A percentile compares a stretch with the other conserved stretches of the same genome.
phyloP scores from a whole-genome alignment of 2,329 filamentous ascomycete genomes.

The Sporothrix dimorphospora region DNA sequence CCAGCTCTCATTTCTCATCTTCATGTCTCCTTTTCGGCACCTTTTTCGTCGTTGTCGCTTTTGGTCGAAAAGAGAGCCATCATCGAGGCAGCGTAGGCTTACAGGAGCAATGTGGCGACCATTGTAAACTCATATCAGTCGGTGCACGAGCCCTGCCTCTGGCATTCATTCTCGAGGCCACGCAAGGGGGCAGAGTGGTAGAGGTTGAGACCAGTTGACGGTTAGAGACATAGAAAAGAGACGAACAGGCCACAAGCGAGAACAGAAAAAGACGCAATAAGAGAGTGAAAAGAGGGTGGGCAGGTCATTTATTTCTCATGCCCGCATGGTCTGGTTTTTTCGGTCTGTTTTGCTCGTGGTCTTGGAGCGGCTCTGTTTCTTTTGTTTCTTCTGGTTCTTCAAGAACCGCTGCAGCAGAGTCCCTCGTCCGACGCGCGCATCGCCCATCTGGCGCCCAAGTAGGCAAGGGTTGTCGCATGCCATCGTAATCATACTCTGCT shows the following conservation, averaged over 20 bases:
- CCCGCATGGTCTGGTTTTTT: slow-evolving; percentile 20
- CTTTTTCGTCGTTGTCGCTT: not conserved
- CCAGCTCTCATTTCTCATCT: not conserved
- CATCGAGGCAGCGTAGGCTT: not conserved
- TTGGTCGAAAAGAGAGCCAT: not conserved
- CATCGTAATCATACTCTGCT: slow-evolving; percentile 10
- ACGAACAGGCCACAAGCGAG: not conserved
- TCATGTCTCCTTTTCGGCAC: not conserved
- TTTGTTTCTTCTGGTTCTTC: not conserved
- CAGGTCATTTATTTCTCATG: slow-evolving; percentile 23
- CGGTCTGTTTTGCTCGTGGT: not conserved
- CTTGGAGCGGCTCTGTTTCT: not conserved
- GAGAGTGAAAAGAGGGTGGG: slow-evolving; percentile 8
- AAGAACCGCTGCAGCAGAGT: not conserved
- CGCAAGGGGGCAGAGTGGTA: not conserved
- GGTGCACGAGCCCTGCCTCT: not conserved
- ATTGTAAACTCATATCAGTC: not conserved
- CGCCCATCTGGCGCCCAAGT: slow-evolving; percentile 8
- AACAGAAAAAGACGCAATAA: slow-evolving; percentile 6
- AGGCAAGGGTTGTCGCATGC: slow-evolving; percentile 16
- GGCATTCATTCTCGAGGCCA: not conserved
- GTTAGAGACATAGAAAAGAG: not conserved
- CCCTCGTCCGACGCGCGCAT: not conserved
- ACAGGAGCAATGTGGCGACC: not conserved
- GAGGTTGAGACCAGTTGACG: not conserved